Evolutionary conservation across 805 yeast genomes (phyloP), one percentile per base, ranked within the genome.

Genomic region (Ogataea paraovalis): DNA sequence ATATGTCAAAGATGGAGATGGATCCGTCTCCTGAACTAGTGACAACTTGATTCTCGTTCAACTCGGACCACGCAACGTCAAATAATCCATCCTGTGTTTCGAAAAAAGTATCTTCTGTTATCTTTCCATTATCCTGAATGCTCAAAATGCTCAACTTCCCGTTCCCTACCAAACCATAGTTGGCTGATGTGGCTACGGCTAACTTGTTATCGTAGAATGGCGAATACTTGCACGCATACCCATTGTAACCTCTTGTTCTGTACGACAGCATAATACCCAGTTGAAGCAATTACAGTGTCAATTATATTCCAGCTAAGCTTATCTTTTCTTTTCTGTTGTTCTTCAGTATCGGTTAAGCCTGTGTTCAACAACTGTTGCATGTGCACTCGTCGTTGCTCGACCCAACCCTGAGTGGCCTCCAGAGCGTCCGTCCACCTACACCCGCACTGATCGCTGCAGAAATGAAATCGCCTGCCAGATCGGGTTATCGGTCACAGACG

Each of bases 71-170:
- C 0, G 92, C 79, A 1, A 86, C 69, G 58, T 87, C 95, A 59
- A 87, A 90, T 16, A 91, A 70, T 5, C 97, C 96, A 67, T 92
- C 99, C 65, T 92, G 97, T 0, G 98, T 92, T 51, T 89, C 89
- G 70, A 87, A 92, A 14, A 76, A 64, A 4, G 74, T 67, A 41
- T 79, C 80, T 36, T 75, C 75, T 4, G 59, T 58, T 16, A 88
- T 73, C n/a, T 55, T 58, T 0, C 98, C 98, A 51, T 73, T 69
- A 20, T 80, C 78, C 44, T 75, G 78, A 41, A 92, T 86, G 42
- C 80, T 81, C 21, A 92, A 69, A 1, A 92, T 72, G 55, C 72
- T 83, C 25, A 92, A 70, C 55, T 87, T 76, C 5, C 99, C 99
- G 65, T 92, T 92, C 2, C 99, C 99, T 3, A 90, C 96, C 4